Conservation (phyloP, 2,329 filamentous ascomycete species). For the Alternaria incomplexa region DNA sequence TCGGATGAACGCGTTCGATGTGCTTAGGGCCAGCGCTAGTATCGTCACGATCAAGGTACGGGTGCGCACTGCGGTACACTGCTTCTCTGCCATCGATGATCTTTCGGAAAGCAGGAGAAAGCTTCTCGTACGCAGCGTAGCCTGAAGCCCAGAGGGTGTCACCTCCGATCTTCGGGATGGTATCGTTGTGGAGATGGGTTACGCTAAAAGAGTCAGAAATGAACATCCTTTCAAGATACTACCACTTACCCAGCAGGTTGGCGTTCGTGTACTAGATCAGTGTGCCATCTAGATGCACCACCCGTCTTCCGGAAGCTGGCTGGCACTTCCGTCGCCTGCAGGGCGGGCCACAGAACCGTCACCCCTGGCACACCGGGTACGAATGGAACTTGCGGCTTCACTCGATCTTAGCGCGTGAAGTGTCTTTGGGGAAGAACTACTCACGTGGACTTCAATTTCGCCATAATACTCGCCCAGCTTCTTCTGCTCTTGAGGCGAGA, state of each 20-base stretch:
- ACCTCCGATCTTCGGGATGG: conserved; percentile 68
- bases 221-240: neutral
- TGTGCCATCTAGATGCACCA: conserved; percentile 72
- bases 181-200: conserved; percentile 73
- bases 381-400: conserved; percentile 71
- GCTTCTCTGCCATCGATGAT: conserved; percentile 70
- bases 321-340: conserved; percentile 65
- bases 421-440: conserved; percentile 23
- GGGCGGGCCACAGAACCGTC: conserved; percentile 72
- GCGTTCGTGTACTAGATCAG: conserved; percentile 72
- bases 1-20: conserved; percentile 70
- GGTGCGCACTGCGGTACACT: conserved; percentile 70
- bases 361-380: conserved; percentile 70
- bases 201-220: conserved; percentile 47
- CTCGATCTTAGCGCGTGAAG: neutral
- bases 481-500: conserved; percentile 40
- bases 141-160: conserved; percentile 75
- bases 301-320: conserved; percentile 71
- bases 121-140: conserved; percentile 75
- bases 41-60: conserved; percentile 69
- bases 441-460: conserved; percentile 71
- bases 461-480: conserved; percentile 44
- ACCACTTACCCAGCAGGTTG: conserved; percentile 65
- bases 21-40: conserved; percentile 67
- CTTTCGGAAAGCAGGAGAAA: conserved; percentile 71